A percentile compares a stretch with the other conserved stretches of the same genome.
phyloP scores from a whole-genome alignment of 306 rosid species.

The Castanea sativa region DNA sequence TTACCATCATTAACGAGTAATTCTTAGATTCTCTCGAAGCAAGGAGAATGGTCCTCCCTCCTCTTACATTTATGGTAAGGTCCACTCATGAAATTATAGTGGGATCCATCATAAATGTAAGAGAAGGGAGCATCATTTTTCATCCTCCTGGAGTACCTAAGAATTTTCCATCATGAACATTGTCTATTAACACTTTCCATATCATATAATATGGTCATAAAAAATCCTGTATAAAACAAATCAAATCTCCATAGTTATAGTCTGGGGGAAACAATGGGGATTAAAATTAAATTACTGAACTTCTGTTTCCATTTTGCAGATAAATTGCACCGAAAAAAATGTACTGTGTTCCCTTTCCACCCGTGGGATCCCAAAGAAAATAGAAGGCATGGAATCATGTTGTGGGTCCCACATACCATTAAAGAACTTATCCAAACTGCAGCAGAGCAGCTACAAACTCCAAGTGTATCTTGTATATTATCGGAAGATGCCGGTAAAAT shows the following conservation, averaged over 20 bases:
- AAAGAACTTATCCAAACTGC: conserved; percentile 63
- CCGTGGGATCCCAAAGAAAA: conserved; percentile 76
- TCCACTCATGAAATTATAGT: too few species aligned
- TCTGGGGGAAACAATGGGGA: not conserved
- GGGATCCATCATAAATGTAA: too few species aligned
- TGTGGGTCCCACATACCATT: conserved; percentile 69
- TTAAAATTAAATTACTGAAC: not conserved
- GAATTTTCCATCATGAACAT: too few species aligned
- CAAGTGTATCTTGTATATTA: conserved; percentile 45
- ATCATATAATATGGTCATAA: not conserved
- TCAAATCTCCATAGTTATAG: not conserved
- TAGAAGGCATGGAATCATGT: conserved; percentile 65
- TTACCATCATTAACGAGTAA: not conserved
- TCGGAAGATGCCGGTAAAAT: conserved; percentile 92
- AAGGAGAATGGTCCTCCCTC: too few species aligned
- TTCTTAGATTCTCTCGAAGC: too few species aligned
- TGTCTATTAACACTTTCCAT: not conserved
- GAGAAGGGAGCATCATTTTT: too few species aligned
- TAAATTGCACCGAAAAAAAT: conserved; percentile 58
- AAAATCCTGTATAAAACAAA: not conserved
- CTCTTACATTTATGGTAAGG: too few species aligned
- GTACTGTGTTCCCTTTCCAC: conserved; percentile 84
- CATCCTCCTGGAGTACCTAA: too few species aligned
- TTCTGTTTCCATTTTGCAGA: conserved; percentile 42
- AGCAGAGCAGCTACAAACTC: conserved; percentile 43